These are phyloP conservation scores for Acmispon strigosus DNA, from an alignment of 306 rosid genomes.

Conservation along the genomic window DNA sequence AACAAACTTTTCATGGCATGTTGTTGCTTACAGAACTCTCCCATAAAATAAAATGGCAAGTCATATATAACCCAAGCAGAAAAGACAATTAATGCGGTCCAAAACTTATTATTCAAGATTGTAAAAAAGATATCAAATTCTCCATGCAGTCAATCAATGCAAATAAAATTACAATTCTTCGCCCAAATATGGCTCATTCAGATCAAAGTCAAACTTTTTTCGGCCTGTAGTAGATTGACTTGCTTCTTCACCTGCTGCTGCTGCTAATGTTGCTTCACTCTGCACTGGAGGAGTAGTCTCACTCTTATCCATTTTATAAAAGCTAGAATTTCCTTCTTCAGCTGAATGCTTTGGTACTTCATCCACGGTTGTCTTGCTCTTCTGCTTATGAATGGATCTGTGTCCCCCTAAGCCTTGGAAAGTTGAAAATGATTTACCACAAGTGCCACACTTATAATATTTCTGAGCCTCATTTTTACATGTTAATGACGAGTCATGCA, in stretches of 20 bases:
- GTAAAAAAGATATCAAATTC: too few relatives aligned
- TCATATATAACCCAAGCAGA: too few relatives aligned
- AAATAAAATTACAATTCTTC: too few relatives aligned
- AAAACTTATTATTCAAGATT: too few relatives aligned
- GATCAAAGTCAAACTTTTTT: neutral
- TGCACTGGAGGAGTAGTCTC: neutral
- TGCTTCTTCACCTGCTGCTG: neutral
- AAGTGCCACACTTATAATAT: neutral
- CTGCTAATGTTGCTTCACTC: neutral
- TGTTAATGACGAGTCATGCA: too few relatives aligned
- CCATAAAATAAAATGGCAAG: too few relatives aligned
- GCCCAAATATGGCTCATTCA: neutral
- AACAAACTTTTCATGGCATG: too few relatives aligned
- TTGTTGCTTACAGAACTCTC: too few relatives aligned
- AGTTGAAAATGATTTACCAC: constrained; percentile 11
- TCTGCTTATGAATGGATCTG: constrained; percentile 22
- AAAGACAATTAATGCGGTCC: too few relatives aligned
- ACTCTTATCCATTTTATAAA: neutral
- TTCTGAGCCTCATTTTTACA: neutral
- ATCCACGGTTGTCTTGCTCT: neutral
- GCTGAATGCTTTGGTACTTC: neutral
- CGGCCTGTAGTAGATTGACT: neutral
- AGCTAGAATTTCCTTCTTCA: neutral
- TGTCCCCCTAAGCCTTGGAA: constrained; percentile 41
- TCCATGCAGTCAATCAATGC: too few relatives aligned